Conservation (phyloP, 139 green algal species). For the Chlorella vulgaris region DNA sequence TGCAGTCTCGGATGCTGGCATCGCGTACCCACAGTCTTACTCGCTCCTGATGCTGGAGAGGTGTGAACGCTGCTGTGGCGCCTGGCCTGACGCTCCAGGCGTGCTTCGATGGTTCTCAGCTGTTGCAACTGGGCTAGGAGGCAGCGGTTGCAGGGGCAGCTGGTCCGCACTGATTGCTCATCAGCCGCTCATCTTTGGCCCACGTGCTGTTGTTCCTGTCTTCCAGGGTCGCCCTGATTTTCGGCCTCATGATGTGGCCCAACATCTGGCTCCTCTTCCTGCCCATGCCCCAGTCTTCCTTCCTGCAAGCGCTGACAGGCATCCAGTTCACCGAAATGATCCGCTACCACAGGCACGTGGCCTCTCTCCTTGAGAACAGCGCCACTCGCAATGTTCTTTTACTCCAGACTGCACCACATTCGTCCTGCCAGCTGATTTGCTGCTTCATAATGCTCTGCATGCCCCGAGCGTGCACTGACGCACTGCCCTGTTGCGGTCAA, state of each 20-base stretch:
- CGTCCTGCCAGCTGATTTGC: not conserved
- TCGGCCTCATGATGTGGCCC: constrained; percentile 38
- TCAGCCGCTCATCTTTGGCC: not conserved
- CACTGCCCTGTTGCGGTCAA: not conserved
- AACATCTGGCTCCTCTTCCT: constrained; percentile 46
- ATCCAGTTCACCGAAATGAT: constrained; percentile 34
- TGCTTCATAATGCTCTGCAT: not conserved
- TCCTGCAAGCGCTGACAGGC: constrained; percentile 37
- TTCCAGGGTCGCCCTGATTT: constrained; percentile 24
- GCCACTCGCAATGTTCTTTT: not conserved
- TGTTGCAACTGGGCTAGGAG: not conserved
- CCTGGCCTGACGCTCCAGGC: not conserved
- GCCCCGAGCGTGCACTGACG: not conserved
- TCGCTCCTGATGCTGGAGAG: not conserved
- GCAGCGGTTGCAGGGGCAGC: too few species aligned
- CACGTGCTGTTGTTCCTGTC: not conserved
- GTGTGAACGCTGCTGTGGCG: not conserved
- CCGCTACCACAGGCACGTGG: constrained; percentile 50
- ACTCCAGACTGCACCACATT: too few species aligned
- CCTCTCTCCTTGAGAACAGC: too few species aligned
- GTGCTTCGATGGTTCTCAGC: not conserved
- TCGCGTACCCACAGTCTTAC: not conserved
- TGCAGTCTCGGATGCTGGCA: not conserved
- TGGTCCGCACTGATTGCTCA: too few species aligned
- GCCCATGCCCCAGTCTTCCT: constrained; percentile 45